Base-by-base conservation (phyloP, 2,329 filamentous ascomycete species). In the Trichoderma brevicompactum region DNA sequence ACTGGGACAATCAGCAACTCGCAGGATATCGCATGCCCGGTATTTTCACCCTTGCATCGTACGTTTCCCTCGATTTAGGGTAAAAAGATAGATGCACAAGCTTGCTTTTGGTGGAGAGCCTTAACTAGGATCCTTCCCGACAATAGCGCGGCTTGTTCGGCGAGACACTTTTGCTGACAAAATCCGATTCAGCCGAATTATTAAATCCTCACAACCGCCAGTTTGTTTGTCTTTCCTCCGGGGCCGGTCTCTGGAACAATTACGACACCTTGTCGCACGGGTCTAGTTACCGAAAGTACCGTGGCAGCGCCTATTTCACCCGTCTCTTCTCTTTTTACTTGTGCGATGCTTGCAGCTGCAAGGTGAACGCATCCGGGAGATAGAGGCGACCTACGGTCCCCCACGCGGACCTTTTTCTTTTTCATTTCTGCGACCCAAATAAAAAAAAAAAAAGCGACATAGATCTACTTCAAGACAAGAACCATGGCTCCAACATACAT, bases 401-500 rank as follows among this genome's bases (percentile, higher is more conserved):
- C 52, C 15, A 38, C 65, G 65, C 61, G 53, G 65, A 34, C 34
- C 50, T 32, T 23, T 28, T 41, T 15, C 23, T 19, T 43, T 58
- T 50, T 34, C 46, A 43, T 36, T 53, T 44, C 15, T 48, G 40
- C 32, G 32, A 38, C 32, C 13, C 13, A 28, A 38, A 12, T 19
- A 15, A 55, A 6, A 40, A n/a, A 7, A 43, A 32, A 64, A 40
- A 5, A 46, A n/a, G 41, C n/a, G 10, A 46, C 34, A 52, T 17
- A 40, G 13, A 28, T 43, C 50, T 28, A 32, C 56, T 5, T 63
- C 62, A 13, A 32, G 15, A 64, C 12, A 5, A 50, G 12, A 53
- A 61, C 17, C 64, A 87, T 87, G 85, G 83, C 83, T 62, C 83
- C 84, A 36, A 68, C 80, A 65, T 77, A 82, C 66, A 82, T 83